These are phyloP conservation scores for Apophysomyces sp. DNA, from an alignment of 371 early-diverging fungal species.

Conservation along the genomic window DNA sequence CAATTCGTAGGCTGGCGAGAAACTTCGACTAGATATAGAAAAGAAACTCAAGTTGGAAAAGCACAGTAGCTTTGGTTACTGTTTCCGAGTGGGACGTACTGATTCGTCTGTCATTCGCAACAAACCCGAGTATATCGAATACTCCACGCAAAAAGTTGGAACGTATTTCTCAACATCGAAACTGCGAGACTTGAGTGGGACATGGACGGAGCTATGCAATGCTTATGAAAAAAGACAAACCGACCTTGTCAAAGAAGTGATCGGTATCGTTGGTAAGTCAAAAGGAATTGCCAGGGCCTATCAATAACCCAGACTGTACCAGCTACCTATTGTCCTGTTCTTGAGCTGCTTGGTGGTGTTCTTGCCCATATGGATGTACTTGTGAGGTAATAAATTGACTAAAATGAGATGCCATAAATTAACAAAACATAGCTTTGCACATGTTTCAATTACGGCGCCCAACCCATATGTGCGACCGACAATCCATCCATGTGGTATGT, in stretches of 20 bases:
- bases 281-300: not conserved
- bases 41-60: slow-evolving; percentile 93
- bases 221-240: slow-evolving; percentile 73
- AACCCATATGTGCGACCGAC: slow-evolving; percentile 82
- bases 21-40: slow-evolving; percentile 75
- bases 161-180: slow-evolving; percentile 81
- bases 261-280: slow-evolving; percentile 67
- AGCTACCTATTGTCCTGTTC: slow-evolving; percentile 79
- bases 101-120: slow-evolving; percentile 48
- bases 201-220: slow-evolving; percentile 48
- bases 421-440: slow-evolving; percentile 70
- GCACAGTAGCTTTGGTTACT: slow-evolving; percentile 78
- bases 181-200: slow-evolving; percentile 57
- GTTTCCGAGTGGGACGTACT: slow-evolving; percentile 80
- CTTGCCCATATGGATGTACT: slow-evolving; percentile 89
- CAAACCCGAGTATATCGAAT: slow-evolving; percentile 75
- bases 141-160: slow-evolving; percentile 89
- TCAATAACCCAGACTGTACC: not conserved
- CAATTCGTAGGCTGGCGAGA: slow-evolving; percentile 47
- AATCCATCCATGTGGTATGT: slow-evolving; percentile 49
- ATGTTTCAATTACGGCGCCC: slow-evolving; percentile 83
- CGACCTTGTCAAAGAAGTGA: slow-evolving; percentile 81
- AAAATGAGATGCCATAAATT: not conserved
- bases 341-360: slow-evolving; percentile 74
- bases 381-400: slow-evolving; percentile 43